Evolutionary conservation across 768 basidiomycete species (phyloP).

Genomic region (Mycena metata): DNA sequence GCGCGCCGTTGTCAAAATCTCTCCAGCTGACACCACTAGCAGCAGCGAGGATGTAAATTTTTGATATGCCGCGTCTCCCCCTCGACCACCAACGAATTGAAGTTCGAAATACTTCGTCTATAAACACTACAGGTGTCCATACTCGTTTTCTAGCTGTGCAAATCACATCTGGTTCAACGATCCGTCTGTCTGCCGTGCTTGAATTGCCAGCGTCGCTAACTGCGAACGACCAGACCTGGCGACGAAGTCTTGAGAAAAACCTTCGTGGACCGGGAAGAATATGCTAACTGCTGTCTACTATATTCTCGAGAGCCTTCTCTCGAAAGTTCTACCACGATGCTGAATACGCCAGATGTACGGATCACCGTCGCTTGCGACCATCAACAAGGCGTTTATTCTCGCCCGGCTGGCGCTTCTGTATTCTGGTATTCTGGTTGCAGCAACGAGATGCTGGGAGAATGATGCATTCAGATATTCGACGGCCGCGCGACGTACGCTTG

Average conservation of each 20-base stretch:
- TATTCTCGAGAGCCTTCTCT: not conserved
- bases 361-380: constrained; percentile 19
- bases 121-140: constrained; percentile 7
- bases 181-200: no score
- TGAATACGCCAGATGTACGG: not conserved
- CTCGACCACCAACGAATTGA: not conserved
- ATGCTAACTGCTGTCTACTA: constrained; percentile 11
- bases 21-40: constrained; percentile 10
- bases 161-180: no score
- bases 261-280: not conserved
- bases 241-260: not conserved
- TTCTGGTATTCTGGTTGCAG: not conserved
- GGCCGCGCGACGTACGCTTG: no score
- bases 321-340: not conserved
- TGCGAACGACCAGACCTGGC: constrained; percentile 3
- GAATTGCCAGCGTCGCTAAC: no score
- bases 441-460: constrained; percentile 1
- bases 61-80: constrained; percentile 11
- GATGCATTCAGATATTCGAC: not conserved
- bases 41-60: constrained; percentile 15
- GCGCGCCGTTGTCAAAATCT: constrained; percentile 43
- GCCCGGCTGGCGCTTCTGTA: not conserved
- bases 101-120: not conserved
- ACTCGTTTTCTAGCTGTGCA: not conserved
- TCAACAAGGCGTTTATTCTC: no score